These are phyloP conservation scores for Didymella arachidicola DNA, from an alignment of 2,329 filamentous ascomycete genomes.

Conservation along the genomic window DNA sequence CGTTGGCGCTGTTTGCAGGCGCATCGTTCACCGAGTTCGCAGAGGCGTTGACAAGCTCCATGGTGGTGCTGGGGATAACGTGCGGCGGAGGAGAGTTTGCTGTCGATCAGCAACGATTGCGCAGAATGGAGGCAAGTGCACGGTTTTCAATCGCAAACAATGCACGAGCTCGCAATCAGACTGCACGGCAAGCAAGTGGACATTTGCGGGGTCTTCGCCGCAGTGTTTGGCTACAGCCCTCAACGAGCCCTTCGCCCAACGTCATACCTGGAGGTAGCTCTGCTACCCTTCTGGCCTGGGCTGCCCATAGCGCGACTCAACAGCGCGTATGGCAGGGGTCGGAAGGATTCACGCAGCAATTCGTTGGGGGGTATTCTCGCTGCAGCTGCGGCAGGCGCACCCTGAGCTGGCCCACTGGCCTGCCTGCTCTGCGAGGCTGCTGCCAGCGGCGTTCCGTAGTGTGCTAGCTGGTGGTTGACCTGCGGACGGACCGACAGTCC, in stretches of 20 bases:
- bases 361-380: conserved; percentile 12
- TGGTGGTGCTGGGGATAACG: conserved; percentile 30
- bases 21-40: conserved; percentile 57
- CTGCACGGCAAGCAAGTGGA: conserved; percentile 25
- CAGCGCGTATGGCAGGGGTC: conserved; percentile 24
- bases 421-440: conserved; percentile 13
- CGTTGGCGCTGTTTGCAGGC: conserved; percentile 64
- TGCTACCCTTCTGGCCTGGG: conserved; percentile 19
- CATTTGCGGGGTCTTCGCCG: conserved; percentile 43
- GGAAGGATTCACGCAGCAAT: conserved; percentile 33
- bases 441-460: neutral
- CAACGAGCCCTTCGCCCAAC: conserved; percentile 43
- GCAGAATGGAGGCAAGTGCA: conserved; percentile 16
- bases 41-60: conserved; percentile 55
- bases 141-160: conserved; percentile 23
- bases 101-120: conserved; percentile 25
- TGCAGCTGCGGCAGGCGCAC: conserved; percentile 9
- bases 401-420: conserved; percentile 3
- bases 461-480: conserved; percentile 5
- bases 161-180: conserved; percentile 21
- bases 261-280: conserved; percentile 39
- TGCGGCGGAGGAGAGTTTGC: conserved; percentile 26
- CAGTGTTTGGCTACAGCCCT: conserved; percentile 40
- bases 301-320: conserved; percentile 30
- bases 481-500: conserved; percentile 8